Evolutionary conservation across 345 rosid species (phyloP).

Genomic region (Anastatica hierochuntica): DNA sequence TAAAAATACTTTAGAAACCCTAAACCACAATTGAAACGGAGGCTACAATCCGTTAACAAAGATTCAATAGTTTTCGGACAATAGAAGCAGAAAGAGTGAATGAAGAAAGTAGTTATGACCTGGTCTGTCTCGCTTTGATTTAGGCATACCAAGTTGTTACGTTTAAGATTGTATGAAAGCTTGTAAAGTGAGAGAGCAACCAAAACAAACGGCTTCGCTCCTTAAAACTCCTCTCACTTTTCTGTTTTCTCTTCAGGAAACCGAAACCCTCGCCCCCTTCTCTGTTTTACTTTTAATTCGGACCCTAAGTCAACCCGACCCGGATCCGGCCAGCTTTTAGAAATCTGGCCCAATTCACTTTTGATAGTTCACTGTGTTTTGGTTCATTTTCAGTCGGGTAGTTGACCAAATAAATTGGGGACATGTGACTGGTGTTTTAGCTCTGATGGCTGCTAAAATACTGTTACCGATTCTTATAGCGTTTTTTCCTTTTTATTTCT

Average conservation of each 20-base stretch:
- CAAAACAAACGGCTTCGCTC: conserved; percentile 14
- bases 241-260: not conserved
- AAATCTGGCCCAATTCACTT: too few species aligned
- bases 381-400: too few species aligned
- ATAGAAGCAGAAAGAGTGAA: not conserved
- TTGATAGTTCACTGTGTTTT: too few species aligned
- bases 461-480: too few species aligned
- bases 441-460: too few species aligned
- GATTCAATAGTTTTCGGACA: not conserved
- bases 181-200: conserved; percentile 6
- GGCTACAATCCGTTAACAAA: conserved; percentile 5
- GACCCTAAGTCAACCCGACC: conserved; percentile 13
- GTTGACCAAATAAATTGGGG: too few species aligned
- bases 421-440: too few species aligned
- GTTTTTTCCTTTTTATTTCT: too few species aligned
- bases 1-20: not conserved
- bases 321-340: too few species aligned
- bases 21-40: conserved; percentile 23
- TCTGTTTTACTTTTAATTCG: conserved; percentile 2
- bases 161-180: too few species aligned
- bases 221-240: too few species aligned
- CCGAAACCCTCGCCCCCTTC: conserved; percentile 18
- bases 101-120: conserved; percentile 29
- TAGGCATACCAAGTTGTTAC: conserved; percentile 55
- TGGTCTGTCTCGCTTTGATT: conserved; percentile 80